Base-by-base conservation (phyloP, 2,329 filamentous ascomycete genomes). In the Phoma sp. region DNA sequence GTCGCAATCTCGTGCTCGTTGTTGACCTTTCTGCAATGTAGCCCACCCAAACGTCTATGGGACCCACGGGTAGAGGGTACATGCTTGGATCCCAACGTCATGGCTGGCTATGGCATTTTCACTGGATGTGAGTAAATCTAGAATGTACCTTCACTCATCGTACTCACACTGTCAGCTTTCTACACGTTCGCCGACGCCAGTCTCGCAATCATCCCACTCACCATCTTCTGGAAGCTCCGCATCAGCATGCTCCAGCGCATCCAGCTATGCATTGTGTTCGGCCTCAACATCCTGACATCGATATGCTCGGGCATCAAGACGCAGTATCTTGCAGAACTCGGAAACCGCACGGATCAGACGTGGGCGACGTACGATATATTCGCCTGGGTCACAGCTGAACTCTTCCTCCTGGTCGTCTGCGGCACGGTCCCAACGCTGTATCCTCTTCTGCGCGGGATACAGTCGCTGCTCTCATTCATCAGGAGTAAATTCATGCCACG, bases 291-390 rank as follows among this genome's bases (percentile, higher is more conserved):
- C 23, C 11, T 52, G 14, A 52, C 49, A 0, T 52, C 49, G 20
- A 40, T 52, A 20, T 52, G 49, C 42, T 52, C 49, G 15, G 49
- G 42, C 21, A 52, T 52, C 34, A 52, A 52, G 30, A 52, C 49
- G 6, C 42, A 52, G 11, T 52, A 52, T 18, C 34, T 52, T 1
- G 42, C 34, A 1, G 42, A 46, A 20, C 49, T 52, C 11, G 42
- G 28, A 0, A 47, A 52, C 14, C 49, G 49, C 10, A 47, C 29
- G 11, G 49, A 52, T 25, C 49, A 52, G 42, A 52, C 49, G 5
- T 52, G 49, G 49, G 49, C 42, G 10, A 52, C 49, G 7, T 52
- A 46, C 23, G 49, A 52, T 29, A 52, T 52, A 2, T 52, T 52
- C 4, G 49, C 49, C 2, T 52, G 49, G 42, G 42, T 52, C 7